Base-by-base conservation (phyloP, 768 basidiomycete genomes). In the Kwoniella sp. region DNA sequence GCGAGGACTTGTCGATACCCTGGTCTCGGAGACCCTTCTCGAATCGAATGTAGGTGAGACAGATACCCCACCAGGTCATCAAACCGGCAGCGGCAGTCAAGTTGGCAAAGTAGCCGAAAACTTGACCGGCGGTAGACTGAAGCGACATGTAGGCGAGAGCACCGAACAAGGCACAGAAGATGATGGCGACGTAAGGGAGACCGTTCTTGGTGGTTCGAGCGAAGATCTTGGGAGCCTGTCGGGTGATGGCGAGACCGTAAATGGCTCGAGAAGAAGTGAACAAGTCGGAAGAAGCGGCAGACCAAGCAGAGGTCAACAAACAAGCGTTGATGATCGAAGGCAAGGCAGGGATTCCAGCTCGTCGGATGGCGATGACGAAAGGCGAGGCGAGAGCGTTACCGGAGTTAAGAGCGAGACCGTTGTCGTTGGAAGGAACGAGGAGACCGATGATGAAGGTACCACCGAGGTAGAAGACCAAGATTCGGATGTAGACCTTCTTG, bases 231-330 rank as follows among this genome's bases (percentile, higher is more conserved):
- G 93, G 94, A 0, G 93, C 93, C 77, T 92, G 92, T 1, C 90
- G 89, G 37, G 86, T 83, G 17, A 85, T 73, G 26, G 93, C 89
- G 62, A 97, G 85, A 58, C 91, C 92, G 79, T 94, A 94, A 9
- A 97, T 84, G 20, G 82, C 82, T 29, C 83, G 79, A 2, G 92
- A 93, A 52, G 89, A 89, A 2, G 92, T 93, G 82, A 92, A 95
- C 52, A 96, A 79, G 77, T 95, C 92, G 78, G 89, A 90, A 25
- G 88, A 89, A 4, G 90, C 91, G 34, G 93, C 93, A 26, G 93
- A 95, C 89, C 91, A 93, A 4, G 93, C 93, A 2, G 92, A 91
- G 41, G 90, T 91, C 68, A 98, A 82, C 15, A 95, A 84, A 77
- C 78, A 76, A 86, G 74, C 73, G 70, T 73, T 76, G 74, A 86